Evolutionary conservation across 2,329 filamentous ascomycete genomes (phyloP), one percentile per base, ranked within the genome.

Genomic region (Colletotrichum paranaense): DNA sequence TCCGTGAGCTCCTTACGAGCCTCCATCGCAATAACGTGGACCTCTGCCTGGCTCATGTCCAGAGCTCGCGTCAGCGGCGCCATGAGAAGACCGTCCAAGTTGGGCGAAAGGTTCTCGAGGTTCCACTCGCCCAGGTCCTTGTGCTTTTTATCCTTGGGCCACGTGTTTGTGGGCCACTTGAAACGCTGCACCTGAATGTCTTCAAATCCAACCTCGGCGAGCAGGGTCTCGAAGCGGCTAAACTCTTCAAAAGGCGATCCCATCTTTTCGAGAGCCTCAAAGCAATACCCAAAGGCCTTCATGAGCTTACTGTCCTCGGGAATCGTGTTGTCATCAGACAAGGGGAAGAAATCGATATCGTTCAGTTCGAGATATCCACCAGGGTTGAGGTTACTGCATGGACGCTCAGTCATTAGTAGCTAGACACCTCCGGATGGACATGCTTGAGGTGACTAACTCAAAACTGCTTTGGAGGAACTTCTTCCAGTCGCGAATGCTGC

Each of bases 31-130:
- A 82, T 82, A 2, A 79, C 77, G 55, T 80, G 75, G 0, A 83
- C 79, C 57, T 82, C 77, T 4, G 81, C 76, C 9, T 74, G 53
- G 0, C 74, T 76, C 84, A 83, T 84, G 0, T 80, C 80, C 26
- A 83, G 69, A 0, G 74, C 78, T 22, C 80, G 79, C 0, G 84
- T 84, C 49, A 84, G 82, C 0, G 84, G 73, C 0, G 79, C 81
- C 72, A 84, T 78, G n/a, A 79, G 82, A 12, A 84, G 76, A 0
- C 80, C 82, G 0, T 82, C 81, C 1, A 28, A 1, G 4, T 32
- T 32, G 2, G 38, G 16, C 12, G 26, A 38, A 3, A 62, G 8
- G 42, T 62, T 62, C 26, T 62, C 59, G 26, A 14, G 16, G 19
- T 52, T 62, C 57, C 65, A 68, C 11, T 53, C 26, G 4, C 81